Evolutionary conservation across 2,329 filamentous ascomycete species (phyloP).

Genomic region (Fusarium goolgardi): DNA sequence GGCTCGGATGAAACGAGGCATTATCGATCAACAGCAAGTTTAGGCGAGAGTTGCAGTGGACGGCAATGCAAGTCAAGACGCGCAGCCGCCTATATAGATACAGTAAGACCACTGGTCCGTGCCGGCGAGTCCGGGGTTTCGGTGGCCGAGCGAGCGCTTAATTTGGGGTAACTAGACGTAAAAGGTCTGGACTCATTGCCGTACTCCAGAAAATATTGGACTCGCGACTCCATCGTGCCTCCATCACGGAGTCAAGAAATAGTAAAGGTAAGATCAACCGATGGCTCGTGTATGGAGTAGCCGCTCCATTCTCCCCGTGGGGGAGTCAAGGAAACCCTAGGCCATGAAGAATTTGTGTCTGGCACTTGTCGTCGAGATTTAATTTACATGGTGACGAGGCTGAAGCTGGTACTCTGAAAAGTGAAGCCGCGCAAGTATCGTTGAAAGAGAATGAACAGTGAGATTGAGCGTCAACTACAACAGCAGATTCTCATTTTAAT

Average conservation of each 20-base stretch:
- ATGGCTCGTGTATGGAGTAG: conserved; percentile 11
- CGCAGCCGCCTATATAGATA: conserved; percentile 3
- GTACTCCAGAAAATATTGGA: background rate
- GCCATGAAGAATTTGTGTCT: background rate
- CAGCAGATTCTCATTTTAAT: background rate
- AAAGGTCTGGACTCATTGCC: conserved; percentile 1
- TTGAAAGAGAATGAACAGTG: background rate
- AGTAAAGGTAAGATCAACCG: conserved; percentile 18
- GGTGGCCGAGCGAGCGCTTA: background rate
- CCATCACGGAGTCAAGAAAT: conserved; percentile 12
- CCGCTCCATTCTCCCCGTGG: background rate
- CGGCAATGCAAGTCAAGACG: background rate
- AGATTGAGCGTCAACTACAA: background rate
- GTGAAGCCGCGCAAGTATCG: background rate
- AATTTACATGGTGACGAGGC: background rate
- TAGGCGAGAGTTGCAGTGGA: conserved; percentile 17
- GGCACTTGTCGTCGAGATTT: background rate
- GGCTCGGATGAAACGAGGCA: conserved; percentile 1
- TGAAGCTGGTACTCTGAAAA: background rate
- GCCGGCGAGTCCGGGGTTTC: conserved; percentile 23
- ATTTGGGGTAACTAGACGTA: conserved; percentile 6
- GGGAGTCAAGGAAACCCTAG: background rate
- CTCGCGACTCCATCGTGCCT: conserved; percentile 9
- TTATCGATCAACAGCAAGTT: conserved; percentile 19
- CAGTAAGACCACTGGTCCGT: conserved; percentile 19